A percentile compares a stretch with the other conserved stretches of the same genome.
These are phyloP conservation scores for Ganoderma sinense DNA, from an alignment of 1,284 basidiomycete genomes.

Conservation along the genomic window DNA sequence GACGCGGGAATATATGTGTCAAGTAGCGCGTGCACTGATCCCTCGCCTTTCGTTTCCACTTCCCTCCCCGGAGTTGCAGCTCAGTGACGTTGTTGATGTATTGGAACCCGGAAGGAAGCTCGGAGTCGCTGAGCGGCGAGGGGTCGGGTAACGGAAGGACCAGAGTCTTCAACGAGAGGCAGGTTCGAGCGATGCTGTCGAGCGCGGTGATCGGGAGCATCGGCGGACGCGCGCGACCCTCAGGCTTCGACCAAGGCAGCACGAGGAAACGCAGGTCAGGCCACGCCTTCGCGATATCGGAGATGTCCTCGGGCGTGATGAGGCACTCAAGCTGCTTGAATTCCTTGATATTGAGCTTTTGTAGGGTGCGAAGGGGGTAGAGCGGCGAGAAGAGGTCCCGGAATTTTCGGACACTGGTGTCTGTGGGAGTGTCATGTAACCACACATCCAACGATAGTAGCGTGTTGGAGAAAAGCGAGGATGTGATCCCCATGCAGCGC, in stretches of 20 bases:
- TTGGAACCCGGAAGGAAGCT: background rate
- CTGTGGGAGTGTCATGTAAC: background rate
- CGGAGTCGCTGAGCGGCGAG: background rate
- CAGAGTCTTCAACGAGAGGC: background rate
- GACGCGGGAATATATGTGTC: background rate
- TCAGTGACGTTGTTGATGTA: background rate
- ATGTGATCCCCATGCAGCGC: too few species aligned
- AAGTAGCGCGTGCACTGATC: background rate
- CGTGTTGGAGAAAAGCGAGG: too few species aligned
- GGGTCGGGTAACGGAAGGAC: background rate
- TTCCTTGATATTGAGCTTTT: background rate
- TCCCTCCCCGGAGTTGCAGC: background rate
- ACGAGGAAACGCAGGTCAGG: background rate
- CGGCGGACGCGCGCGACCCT: background rate
- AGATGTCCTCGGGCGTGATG: background rate
- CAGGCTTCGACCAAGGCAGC: background rate
- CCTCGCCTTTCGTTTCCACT: background rate
- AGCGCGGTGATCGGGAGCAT: background rate
- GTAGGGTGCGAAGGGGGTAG: background rate
- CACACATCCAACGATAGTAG: background rate
- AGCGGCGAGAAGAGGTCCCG: background rate
- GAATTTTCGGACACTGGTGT: background rate
- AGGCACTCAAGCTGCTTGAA: background rate
- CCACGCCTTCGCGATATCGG: slow-evolving; percentile 4
- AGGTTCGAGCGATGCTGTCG: background rate